A percentile compares a stretch with the other conserved stretches of the same genome.
phyloP scores from a whole-genome alignment of 257 asterid species.

The Striga asiatica region DNA sequence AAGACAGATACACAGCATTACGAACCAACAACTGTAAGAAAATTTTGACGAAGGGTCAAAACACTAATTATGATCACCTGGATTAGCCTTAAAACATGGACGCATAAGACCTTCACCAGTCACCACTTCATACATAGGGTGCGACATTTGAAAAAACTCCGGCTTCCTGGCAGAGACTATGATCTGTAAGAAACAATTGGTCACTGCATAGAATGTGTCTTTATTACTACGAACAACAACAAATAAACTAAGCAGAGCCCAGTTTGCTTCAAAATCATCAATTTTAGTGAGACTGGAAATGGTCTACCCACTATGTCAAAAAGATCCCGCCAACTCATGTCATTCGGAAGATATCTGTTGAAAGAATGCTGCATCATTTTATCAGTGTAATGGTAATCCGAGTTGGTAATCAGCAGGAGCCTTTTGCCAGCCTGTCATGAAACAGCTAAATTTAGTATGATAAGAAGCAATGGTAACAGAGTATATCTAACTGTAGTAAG shows the following conservation, averaged over 20 bases:
- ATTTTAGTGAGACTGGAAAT: not conserved
- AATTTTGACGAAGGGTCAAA: slow-evolving; percentile 7
- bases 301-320: slow-evolving; percentile 68
- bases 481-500: not conserved
- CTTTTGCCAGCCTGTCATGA: slow-evolving; percentile 69
- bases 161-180: slow-evolving; percentile 91
- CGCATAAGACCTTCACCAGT: slow-evolving; percentile 88
- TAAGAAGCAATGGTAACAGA: slow-evolving; percentile 10
- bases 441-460: slow-evolving; percentile 13
- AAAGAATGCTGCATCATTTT: slow-evolving; percentile 93
- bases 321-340: slow-evolving; percentile 79
- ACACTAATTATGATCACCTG: slow-evolving; percentile 42
- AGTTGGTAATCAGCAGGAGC: slow-evolving; percentile 82
- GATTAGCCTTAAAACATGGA: slow-evolving; percentile 70
- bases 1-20: too few species aligned
- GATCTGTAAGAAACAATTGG: slow-evolving; percentile 37
- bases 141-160: slow-evolving; percentile 81
- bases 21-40: too few species aligned
- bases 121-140: slow-evolving; percentile 90
- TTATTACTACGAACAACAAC: slow-evolving; percentile 6
- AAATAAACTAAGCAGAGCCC: not conserved
- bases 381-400: slow-evolving; percentile 85
- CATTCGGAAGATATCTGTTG: slow-evolving; percentile 87
- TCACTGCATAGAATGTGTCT: not conserved
- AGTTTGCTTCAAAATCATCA: slow-evolving; percentile 10